Base-by-base conservation (phyloP, 2,329 filamentous ascomycete species). In the Cadophora sp. region DNA sequence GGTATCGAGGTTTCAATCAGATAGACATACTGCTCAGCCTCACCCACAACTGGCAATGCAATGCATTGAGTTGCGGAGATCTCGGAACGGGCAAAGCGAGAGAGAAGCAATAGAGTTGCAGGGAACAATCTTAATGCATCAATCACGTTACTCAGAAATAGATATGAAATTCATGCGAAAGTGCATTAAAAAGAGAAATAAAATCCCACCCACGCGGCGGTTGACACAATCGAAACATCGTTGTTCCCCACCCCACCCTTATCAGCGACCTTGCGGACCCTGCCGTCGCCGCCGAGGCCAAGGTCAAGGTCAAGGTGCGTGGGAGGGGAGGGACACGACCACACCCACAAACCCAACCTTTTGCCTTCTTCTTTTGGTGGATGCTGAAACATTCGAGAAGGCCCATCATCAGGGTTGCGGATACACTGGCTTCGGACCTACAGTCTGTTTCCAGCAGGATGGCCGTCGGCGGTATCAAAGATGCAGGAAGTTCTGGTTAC, bases 341-440 rank as follows among this genome's bases (percentile, higher is more conserved):
- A 30, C 1, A 20, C 45, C 47, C 58, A 47, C n/a, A n/a, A n/a
- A n/a, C n/a, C n/a, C n/a, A n/a, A n/a, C 33, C 60, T 47, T 66
- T 68, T 69, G 50, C 70, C 70, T 70, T 70, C 68, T 71, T 68
- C 64, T 64, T 66, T 65, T 43, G 67, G 58, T 66, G 65, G 55
- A 58, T 58, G 59, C 51, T 73, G 73, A 75, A 75, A 75, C 74
- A 60, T 75, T 75, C 74, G 69, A 67, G 74, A 75, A 75, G 74
- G 61, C 62, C 73, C 70, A 66, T 72, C 68, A 68, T 65, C 72
- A 72, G 66, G 71, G 69, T 68, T 67, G 59, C 41, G 66, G 71
- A 67, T 66, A 66, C 59, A 56, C 53, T 67, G 58, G 61, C 41
- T 39, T 43, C 70, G 67, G 70, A 59, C 62, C 53, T 55, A 48